These are phyloP conservation scores for Scleroderma bovista DNA, from an alignment of 768 basidiomycete species.

Conservation along the genomic window DNA sequence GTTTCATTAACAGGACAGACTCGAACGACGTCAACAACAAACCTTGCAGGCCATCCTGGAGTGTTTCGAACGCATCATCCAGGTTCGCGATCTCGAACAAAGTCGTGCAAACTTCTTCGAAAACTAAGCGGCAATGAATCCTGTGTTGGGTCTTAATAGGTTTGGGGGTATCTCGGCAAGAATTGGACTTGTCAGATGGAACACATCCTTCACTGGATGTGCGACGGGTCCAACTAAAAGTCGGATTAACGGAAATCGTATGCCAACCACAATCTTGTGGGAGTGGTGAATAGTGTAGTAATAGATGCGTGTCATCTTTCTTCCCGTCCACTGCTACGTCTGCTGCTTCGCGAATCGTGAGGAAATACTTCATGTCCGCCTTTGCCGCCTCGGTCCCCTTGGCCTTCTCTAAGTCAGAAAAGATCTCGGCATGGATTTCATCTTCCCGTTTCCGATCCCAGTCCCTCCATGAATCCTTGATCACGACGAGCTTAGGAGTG, in stretches of 20 bases:
- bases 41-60: neutral
- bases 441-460: neutral
- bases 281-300: neutral
- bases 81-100: neutral
- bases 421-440: neutral
- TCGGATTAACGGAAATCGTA: neutral
- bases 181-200: neutral
- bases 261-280: neutral
- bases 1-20: neutral
- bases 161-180: neutral
- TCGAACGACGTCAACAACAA: neutral
- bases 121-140: slow-evolving; percentile 10
- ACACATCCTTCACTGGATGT: neutral
- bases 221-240: neutral
- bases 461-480: slow-evolving; percentile 5
- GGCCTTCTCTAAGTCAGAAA: neutral
- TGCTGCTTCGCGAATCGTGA: neutral
- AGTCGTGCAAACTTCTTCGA: slow-evolving; percentile 10
- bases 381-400: neutral
- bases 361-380: neutral
- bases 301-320: neutral
- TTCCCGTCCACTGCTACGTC: neutral
- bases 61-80: neutral
- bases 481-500: neutral
- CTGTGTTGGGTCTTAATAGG: neutral